A percentile compares a stretch with the other conserved stretches of the same genome.
Conservation (phyloP, 495 filamentous ascomycete species). For the Cercophora sp. region DNA sequence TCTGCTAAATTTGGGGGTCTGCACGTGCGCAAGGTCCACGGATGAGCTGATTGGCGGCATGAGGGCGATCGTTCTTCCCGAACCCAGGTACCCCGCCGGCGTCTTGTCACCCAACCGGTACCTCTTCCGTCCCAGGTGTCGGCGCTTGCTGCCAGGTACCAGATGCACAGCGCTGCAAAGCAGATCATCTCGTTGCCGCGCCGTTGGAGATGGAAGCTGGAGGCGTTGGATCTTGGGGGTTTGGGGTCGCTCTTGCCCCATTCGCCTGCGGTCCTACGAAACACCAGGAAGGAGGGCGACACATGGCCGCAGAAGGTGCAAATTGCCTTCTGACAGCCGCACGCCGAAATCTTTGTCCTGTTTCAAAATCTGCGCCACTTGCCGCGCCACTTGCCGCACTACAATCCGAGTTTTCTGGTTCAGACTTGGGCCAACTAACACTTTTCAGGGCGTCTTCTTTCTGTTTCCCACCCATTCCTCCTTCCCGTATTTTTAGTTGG, state of each 20-base stretch:
- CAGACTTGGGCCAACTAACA: too few species aligned
- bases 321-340: background rate
- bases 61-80: background rate
- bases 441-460: too few species aligned
- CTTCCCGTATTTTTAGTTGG: too few species aligned
- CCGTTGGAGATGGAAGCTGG: background rate
- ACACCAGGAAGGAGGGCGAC: too few species aligned
- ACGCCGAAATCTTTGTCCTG: background rate
- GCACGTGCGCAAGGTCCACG: constrained; percentile 7
- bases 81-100: constrained; percentile 2
- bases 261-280: too few species aligned
- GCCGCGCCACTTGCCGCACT: too few species aligned
- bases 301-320: too few species aligned
- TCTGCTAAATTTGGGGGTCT: constrained; percentile 12
- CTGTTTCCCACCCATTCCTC: too few species aligned
- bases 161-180: constrained; percentile 17
- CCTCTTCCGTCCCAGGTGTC: constrained; percentile 1
- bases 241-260: constrained; percentile 2
- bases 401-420: too few species aligned
- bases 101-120: background rate
- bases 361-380: too few species aligned
- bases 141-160: constrained; percentile 14
- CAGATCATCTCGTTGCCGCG: constrained; percentile 16
- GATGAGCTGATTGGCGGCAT: constrained; percentile 2
- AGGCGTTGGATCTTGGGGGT: background rate